Conservation (phyloP, 306 rosid genomes). For the Prunus armeniaca region DNA sequence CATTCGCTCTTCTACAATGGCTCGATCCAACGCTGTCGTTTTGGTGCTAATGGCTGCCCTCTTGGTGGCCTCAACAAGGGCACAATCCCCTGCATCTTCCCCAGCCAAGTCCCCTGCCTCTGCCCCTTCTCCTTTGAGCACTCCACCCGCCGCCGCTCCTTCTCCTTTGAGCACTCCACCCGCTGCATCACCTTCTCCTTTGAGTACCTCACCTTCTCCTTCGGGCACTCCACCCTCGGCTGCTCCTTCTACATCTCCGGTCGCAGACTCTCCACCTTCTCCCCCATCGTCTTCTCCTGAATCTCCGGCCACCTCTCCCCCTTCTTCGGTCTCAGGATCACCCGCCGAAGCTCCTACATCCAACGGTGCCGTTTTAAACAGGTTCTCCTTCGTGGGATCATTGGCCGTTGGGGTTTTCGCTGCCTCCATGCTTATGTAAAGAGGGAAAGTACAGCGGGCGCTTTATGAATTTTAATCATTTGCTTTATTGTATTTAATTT, state of each 20-base stretch:
- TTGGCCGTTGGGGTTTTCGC: conserved; percentile 33
- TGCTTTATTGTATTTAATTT: neutral
- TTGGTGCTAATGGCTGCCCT: conserved; percentile 12
- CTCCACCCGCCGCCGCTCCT: no score
- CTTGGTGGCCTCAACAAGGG: conserved; percentile 11
- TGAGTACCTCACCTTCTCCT: neutral
- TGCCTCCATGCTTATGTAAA: conserved; percentile 30
- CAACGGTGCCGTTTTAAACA: neutral
- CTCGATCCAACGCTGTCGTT: neutral
- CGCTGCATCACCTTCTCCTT: no score
- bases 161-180: no score
- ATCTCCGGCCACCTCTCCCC: neutral
- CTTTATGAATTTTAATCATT: neutral
- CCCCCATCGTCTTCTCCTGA: conserved; percentile 7
- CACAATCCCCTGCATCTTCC: conserved; percentile 17
- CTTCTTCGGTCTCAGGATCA: neutral
- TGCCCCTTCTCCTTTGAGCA: neutral
- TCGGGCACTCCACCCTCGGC: conserved; percentile 5
- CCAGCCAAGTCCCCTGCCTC: neutral
- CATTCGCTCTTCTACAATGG: neutral
- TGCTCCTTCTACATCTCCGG: conserved; percentile 14
- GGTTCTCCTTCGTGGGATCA: conserved; percentile 26
- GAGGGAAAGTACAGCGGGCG: neutral
- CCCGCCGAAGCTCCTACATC: conserved; percentile 1
- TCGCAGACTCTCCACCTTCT: conserved; percentile 20